Evolutionary conservation across 805 yeast species (phyloP).

Genomic region (Yarrowia bubula): DNA sequence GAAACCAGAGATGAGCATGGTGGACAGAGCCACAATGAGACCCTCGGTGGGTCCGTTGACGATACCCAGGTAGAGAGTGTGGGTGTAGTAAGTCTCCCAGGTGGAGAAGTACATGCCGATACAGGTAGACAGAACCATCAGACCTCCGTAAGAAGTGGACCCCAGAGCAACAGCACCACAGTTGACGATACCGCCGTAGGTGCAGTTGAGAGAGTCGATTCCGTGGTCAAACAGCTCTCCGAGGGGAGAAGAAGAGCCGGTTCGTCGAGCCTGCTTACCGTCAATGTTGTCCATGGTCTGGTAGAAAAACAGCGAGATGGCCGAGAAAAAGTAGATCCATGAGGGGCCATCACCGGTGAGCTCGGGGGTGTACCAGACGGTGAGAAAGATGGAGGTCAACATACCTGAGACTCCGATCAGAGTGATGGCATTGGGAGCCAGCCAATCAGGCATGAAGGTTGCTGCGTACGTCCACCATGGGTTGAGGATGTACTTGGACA

Average conservation of each 20-base stretch:
- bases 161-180: conserved; percentile 78
- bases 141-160: conserved; percentile 68
- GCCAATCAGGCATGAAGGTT: conserved; percentile 74
- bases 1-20: conserved; percentile 64
- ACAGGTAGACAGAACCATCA: conserved; percentile 74
- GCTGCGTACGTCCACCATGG: conserved; percentile 85
- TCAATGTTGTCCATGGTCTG: conserved; percentile 98
- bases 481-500: conserved; percentile 73
- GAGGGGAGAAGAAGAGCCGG: conserved; percentile 90
- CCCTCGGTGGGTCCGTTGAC: conserved; percentile 98
- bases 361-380: conserved; percentile 71
- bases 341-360: conserved; percentile 58
- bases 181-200: conserved; percentile 71
- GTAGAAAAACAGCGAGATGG: conserved; percentile 79
- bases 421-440: conserved; percentile 95
- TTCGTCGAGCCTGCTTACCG: conserved; percentile 92
- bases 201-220: conserved; percentile 70
- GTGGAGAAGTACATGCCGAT: conserved; percentile 61
- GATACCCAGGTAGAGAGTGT: conserved; percentile 73
- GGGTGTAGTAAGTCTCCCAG: conserved; percentile 95
- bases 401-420: conserved; percentile 74
- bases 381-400: conserved; percentile 56
- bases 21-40: conserved; percentile 58
- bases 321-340: conserved; percentile 78
- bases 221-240: conserved; percentile 97